These are phyloP conservation scores for Aspergillus nomiae DNA, from an alignment of 2,329 filamentous ascomycete species.

Conservation along the genomic window DNA sequence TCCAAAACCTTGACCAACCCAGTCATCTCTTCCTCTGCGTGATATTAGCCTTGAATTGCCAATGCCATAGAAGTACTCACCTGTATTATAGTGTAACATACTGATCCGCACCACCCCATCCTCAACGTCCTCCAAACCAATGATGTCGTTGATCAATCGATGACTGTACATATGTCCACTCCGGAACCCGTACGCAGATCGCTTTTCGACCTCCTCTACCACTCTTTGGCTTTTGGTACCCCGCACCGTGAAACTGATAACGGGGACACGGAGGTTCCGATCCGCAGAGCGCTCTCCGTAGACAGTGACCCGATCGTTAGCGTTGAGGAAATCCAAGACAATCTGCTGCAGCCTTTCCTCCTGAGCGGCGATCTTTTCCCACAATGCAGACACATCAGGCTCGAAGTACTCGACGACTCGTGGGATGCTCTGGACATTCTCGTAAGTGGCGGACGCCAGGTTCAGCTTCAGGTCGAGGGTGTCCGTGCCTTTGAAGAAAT, in stretches of 20 bases:
- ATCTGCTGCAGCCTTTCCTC: conserved; percentile 62
- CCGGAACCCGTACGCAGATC: conserved; percentile 62
- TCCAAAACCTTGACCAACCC: conserved; percentile 19
- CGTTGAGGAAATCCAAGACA: conserved; percentile 61
- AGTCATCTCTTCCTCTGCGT: conserved; percentile 19
- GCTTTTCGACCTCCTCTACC: conserved; percentile 63
- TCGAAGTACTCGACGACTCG: conserved; percentile 64
- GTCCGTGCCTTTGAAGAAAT: conserved; percentile 65
- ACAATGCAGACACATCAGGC: conserved; percentile 41
- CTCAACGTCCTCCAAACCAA: conserved; percentile 58
- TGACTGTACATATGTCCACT: conserved; percentile 72
- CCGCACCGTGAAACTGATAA: conserved; percentile 66
- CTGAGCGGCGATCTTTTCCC: conserved; percentile 58
- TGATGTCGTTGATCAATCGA: conserved; percentile 60
- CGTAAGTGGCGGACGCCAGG: conserved; percentile 70
- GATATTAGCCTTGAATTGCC: not conserved
- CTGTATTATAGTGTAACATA: conserved; percentile 72
- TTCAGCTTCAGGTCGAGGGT: conserved; percentile 69
- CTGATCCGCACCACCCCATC: conserved; percentile 71
- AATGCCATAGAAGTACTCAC: conserved; percentile 43
- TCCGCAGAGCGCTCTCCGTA: conserved; percentile 58
- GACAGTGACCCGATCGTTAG: conserved; percentile 57
- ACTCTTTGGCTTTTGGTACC: conserved; percentile 59
- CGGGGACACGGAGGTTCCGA: conserved; percentile 58
- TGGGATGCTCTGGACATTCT: conserved; percentile 66